phyloP scores from a whole-genome alignment of 1,284 basidiomycete species.

The Melampsora allii-populina region DNA sequence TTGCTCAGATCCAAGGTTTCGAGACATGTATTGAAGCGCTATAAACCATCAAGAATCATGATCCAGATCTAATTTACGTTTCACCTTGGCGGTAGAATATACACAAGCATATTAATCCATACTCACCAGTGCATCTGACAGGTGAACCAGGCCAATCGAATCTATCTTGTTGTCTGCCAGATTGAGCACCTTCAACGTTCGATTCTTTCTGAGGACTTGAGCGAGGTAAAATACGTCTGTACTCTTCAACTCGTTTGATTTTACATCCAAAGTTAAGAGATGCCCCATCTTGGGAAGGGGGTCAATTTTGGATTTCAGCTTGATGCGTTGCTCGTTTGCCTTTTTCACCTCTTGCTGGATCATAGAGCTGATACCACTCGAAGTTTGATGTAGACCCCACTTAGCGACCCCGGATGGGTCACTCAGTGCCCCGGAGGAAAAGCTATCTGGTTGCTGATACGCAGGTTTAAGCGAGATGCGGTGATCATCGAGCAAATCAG shows the following conservation, averaged over 20 bases:
- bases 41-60: background rate
- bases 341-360: slow-evolving; percentile 29
- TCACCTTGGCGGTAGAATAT: background rate
- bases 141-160: slow-evolving; percentile 68
- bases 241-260: slow-evolving; percentile 36
- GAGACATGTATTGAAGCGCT: slow-evolving; percentile 92
- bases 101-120: background rate
- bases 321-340: slow-evolving; percentile 26
- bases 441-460: background rate
- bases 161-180: slow-evolving; percentile 91
- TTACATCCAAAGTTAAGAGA: slow-evolving; percentile 33
- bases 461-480: background rate
- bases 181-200: slow-evolving; percentile 90
- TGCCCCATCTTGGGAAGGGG: slow-evolving; percentile 29
- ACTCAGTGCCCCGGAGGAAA: background rate
- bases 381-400: background rate
- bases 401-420: background rate
- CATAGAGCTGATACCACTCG: slow-evolving; percentile 1
- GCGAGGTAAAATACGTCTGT: slow-evolving; percentile 81
- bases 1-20: slow-evolving; percentile 90
- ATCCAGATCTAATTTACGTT: background rate
- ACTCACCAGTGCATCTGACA: slow-evolving; percentile 84
- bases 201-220: slow-evolving; percentile 91
- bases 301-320: slow-evolving; percentile 28
- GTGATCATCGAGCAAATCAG: slow-evolving; percentile 9